Percentiles rank a stretch among this genome's conserved stretches.
Evolutionary conservation across 352 stramenopile species (phyloP).

Genomic region (Pythium sukuiense): DNA sequence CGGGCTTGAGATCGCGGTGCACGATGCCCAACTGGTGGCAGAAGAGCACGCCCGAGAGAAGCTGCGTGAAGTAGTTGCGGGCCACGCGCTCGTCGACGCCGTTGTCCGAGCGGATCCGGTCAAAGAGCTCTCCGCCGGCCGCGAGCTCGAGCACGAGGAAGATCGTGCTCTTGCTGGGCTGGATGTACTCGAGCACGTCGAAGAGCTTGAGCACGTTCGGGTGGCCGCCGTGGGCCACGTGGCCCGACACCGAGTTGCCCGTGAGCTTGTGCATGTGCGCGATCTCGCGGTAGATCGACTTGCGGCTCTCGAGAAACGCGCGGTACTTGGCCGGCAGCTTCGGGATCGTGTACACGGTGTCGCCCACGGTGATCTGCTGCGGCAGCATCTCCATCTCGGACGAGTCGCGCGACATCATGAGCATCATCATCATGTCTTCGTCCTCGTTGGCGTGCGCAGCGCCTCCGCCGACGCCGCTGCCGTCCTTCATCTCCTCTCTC

Average conservation of each 20-base stretch:
- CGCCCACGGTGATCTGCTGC: constrained; percentile 31
- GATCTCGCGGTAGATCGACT: constrained; percentile 95
- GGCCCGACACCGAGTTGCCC: constrained; percentile 72
- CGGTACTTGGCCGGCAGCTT: constrained; percentile 93
- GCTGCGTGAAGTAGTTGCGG: constrained; percentile 86
- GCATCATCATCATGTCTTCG: constrained; percentile 37
- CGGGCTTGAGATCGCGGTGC: constrained; percentile 95
- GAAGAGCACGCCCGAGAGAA: constrained; percentile 87
- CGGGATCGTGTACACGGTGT: constrained; percentile 71
- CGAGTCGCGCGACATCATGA: constrained; percentile 28
- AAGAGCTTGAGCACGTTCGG: constrained; percentile 95
- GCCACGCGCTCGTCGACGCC: constrained; percentile 83
- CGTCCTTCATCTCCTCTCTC: constrained; percentile 33
- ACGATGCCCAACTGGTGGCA: constrained; percentile 93
- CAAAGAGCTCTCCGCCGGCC: constrained; percentile 91
- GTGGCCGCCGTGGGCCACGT: constrained; percentile 84
- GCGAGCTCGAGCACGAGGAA: constrained; percentile 93
- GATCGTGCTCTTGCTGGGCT: constrained; percentile 93
- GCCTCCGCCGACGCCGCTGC: neutral
- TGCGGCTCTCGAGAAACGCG: constrained; percentile 89
- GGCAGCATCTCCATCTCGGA: constrained; percentile 17
- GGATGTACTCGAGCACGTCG: constrained; percentile 95
- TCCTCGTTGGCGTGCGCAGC: constrained; percentile 23
- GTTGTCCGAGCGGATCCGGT: constrained; percentile 89
- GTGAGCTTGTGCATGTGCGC: constrained; percentile 93